phyloP scores from a whole-genome alignment of 2,329 filamentous ascomycete species.

The Fusarium heterosporum region DNA sequence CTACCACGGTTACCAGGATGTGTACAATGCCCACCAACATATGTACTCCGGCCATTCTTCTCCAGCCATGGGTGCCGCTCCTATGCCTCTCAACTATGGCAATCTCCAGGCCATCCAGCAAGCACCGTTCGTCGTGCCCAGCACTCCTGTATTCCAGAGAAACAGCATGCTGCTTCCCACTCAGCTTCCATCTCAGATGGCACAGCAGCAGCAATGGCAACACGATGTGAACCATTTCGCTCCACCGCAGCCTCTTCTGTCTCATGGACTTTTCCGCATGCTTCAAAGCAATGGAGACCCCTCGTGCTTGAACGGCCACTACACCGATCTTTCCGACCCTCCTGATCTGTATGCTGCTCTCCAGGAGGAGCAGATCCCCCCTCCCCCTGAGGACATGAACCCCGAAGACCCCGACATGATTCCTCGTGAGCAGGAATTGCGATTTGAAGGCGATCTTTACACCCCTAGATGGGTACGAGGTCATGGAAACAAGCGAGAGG shows the following conservation, averaged over 20 bases:
- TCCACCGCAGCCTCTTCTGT: conserved; percentile 71
- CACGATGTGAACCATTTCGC: conserved; percentile 67
- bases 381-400: conserved; percentile 85
- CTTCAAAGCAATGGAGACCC: conserved; percentile 80
- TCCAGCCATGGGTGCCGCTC: conserved; percentile 59
- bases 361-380: conserved; percentile 77
- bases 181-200: conserved; percentile 64
- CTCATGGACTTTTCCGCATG: conserved; percentile 78
- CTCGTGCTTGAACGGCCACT: conserved; percentile 75
- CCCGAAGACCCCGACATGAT: conserved; percentile 79
- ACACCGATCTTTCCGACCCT: conserved; percentile 78
- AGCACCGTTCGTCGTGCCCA: conserved; percentile 66
- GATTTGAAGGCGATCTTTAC: conserved; percentile 85
- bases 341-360: conserved; percentile 82
- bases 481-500: conserved; percentile 87
- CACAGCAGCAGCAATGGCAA: conserved; percentile 61
- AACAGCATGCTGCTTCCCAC: conserved; percentile 69
- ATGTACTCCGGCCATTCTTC: conserved; percentile 59
- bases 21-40: conserved; percentile 67
- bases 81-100: conserved; percentile 65
- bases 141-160: conserved; percentile 62
- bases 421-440: conserved; percentile 81
- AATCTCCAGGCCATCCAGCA: conserved; percentile 68
- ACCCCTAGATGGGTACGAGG: conserved; percentile 87
- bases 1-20: conserved; percentile 70